Evolutionary conservation across 2,329 filamentous ascomycete species (phyloP).

Genomic region (Zasmidium cellare): DNA sequence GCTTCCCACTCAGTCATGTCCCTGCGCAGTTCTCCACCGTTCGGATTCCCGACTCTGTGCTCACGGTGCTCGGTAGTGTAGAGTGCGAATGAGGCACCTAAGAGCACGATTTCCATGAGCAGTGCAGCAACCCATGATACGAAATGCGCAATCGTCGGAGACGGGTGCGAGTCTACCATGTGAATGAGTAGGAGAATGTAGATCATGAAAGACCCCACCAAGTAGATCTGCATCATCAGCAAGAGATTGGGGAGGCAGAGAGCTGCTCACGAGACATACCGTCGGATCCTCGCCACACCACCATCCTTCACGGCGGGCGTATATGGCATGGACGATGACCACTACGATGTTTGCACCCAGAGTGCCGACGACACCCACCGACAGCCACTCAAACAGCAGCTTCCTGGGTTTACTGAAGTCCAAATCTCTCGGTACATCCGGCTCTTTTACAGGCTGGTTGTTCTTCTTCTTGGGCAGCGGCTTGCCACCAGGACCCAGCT

Average conservation of each 20-base stretch:
- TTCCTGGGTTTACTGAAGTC: constrained; percentile 68
- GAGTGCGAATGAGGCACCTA: constrained; percentile 66
- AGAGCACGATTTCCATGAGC: constrained; percentile 71
- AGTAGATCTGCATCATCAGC: constrained; percentile 66
- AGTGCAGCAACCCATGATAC: constrained; percentile 74
- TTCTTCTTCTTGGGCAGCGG: constrained; percentile 69
- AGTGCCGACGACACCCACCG: constrained; percentile 68
- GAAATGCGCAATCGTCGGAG: constrained; percentile 77
- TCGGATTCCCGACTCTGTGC: constrained; percentile 52
- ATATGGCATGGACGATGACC: constrained; percentile 73
- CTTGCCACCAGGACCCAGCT: constrained; percentile 82
- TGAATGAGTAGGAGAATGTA: constrained; percentile 85
- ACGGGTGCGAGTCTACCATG: constrained; percentile 77
- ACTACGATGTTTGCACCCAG: constrained; percentile 74
- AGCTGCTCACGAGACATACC: constrained; percentile 52
- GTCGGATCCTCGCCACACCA: constrained; percentile 80
- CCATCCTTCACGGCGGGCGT: constrained; percentile 65
- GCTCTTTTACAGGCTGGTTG: constrained; percentile 56
- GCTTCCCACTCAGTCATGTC: constrained; percentile 61
- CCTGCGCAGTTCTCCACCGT: constrained; percentile 34
- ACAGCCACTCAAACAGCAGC: constrained; percentile 73
- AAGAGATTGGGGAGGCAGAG: constrained; percentile 3
- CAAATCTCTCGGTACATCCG: constrained; percentile 44
- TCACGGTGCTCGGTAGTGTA: constrained; percentile 69
- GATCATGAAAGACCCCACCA: constrained; percentile 81